These are phyloP conservation scores for Porphyrellus cyaneotinctus DNA, from an alignment of 768 basidiomycete genomes.

Conservation along the genomic window DNA sequence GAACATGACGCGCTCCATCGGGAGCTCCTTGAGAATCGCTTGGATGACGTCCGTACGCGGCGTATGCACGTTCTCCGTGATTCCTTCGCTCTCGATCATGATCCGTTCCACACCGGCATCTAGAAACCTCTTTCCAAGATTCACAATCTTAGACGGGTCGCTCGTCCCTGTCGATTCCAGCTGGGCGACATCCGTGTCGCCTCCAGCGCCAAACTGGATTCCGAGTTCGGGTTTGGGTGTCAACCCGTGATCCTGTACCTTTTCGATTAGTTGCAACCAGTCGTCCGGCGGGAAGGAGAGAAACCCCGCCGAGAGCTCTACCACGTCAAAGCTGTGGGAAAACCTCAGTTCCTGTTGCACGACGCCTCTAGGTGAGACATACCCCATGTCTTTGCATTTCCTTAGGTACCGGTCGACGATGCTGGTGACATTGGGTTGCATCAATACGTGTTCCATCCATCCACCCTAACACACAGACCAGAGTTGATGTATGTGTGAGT, in stretches of 20 bases:
- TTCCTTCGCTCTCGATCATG: constrained; percentile 46
- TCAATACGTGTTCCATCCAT: constrained; percentile 17
- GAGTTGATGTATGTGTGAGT: background rate
- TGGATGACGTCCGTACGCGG: constrained; percentile 45
- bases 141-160: constrained; percentile 27
- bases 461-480: constrained; percentile 5
- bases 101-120: constrained; percentile 43
- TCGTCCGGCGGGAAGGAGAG: constrained; percentile 44
- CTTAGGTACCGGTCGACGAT: constrained; percentile 14
- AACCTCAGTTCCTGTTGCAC: too few species aligned
- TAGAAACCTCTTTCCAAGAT: constrained; percentile 37
- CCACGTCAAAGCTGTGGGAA: constrained; percentile 37
- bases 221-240: constrained; percentile 44
- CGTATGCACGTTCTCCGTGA: constrained; percentile 42
- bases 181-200: constrained; percentile 36
- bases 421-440: background rate
- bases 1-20: constrained; percentile 43
- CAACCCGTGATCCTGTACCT: constrained; percentile 36
- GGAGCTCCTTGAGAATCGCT: constrained; percentile 37
- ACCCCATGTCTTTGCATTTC: constrained; percentile 14
- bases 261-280: constrained; percentile 39
- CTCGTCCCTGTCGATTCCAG: constrained; percentile 38
- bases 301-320: constrained; percentile 44
- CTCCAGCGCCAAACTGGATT: constrained; percentile 45
- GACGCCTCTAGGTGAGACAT: too few species aligned